Base-by-base conservation (phyloP, 1,139 yeast genomes). In the Eremothecium sinecaudum region DNA sequence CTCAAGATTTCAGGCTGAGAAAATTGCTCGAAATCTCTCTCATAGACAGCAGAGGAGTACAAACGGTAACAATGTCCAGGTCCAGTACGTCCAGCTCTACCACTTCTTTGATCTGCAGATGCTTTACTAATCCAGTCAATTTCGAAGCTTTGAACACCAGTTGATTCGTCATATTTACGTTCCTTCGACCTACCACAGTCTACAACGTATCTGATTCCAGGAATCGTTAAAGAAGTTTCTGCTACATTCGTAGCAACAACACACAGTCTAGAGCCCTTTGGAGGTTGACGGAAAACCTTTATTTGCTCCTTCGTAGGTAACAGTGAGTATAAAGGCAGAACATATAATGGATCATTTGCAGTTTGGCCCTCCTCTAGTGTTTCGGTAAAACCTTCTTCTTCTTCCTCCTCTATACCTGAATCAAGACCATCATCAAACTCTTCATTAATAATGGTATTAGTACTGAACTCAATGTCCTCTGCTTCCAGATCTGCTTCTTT, bases 81-180 rank as follows among this genome's bases (percentile, higher is more conserved):
- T 0, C 98, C 98, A 0, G 97, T 90, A 72, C 99, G 81, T 55
- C 98, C 99, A 33, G 99, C 98, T 69, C 99, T 79, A 59, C 98
- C 98, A 22, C 94, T 63, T 62, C 98, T 71, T 64, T 92, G 99
- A 44, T 76, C 92, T 0, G 98, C 92, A 38, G 94, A 81, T 1
- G 99, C 98, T 50, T 92, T 86, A 24, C 94, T 80, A 10, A 90
- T 68, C 97, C 97, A 92, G 38, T 76, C 83, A 33, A 92, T 71
- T 51, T 81, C 93, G 58, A 81, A 92, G 39, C 94, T 81, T 58
- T 90, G 97, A 18, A 90, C 94, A 3, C 94, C 94, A 7, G 86
- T 82, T 18, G 74, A 79, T 44, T 80, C 82, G 46, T 87, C 81
- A 53, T 66, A 86, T 41, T 75, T 76, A 35, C 96, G 70, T 55